Evolutionary conservation across 331 rosid genomes (phyloP).

Genomic region (Acacia pycnantha): DNA sequence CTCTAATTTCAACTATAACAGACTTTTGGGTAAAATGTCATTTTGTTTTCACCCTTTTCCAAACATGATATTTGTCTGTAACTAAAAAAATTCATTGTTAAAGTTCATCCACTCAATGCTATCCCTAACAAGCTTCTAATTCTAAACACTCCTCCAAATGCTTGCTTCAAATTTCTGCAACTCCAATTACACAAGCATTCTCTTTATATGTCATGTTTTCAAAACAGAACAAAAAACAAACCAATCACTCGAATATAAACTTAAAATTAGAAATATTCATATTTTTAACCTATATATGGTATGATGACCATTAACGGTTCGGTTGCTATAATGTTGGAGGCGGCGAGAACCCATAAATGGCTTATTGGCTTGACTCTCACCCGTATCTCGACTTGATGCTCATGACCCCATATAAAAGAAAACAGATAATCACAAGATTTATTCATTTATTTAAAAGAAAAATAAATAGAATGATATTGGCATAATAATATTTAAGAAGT

Average conservation of each 20-base stretch:
- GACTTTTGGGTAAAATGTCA: no score
- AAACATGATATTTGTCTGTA: no score
- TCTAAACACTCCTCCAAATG: no score
- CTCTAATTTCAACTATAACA: no score
- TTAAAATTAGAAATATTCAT: neutral
- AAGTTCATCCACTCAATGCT: no score
- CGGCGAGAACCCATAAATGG: constrained; percentile 11
- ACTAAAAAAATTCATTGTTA: no score
- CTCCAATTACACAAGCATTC: neutral
- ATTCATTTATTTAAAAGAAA: neutral
- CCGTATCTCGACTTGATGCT: constrained; percentile 1
- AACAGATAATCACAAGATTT: neutral
- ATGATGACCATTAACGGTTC: neutral
- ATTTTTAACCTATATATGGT: neutral
- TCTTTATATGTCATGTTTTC: neutral
- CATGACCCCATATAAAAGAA: constrained; percentile 34
- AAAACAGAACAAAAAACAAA: neutral
- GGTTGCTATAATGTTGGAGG: constrained; percentile 28
- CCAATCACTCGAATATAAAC: neutral
- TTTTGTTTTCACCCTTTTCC: no score
- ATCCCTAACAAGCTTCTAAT: no score
- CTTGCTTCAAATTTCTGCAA: neutral
- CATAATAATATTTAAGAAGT: neutral
- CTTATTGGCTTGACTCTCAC: no score
- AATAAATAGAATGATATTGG: neutral